These are phyloP conservation scores for Diaporthe ilicicola DNA, from an alignment of 2,329 filamentous ascomycete species.

Conservation along the genomic window DNA sequence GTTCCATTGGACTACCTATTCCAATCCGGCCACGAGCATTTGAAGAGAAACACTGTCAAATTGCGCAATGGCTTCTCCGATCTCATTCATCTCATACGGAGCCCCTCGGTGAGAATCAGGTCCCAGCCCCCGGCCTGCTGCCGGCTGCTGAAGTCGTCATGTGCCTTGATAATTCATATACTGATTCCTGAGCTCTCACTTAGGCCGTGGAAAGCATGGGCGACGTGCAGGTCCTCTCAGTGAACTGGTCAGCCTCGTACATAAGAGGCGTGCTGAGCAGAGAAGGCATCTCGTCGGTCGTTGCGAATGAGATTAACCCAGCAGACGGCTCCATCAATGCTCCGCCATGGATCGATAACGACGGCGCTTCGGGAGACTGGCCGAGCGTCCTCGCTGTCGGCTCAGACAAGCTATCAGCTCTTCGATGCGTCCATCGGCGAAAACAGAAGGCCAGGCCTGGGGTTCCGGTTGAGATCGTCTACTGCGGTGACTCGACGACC, in stretches of 20 bases:
- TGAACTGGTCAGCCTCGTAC: conserved; percentile 47
- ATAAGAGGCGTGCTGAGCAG: conserved; percentile 43
- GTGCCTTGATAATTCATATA: background rate
- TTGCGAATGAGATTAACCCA: conserved; percentile 53
- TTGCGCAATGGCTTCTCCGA: conserved; percentile 52
- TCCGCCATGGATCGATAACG: conserved; percentile 21
- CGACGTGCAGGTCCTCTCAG: conserved; percentile 53
- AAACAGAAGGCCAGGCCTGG: conserved; percentile 37
- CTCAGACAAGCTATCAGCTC: conserved; percentile 54
- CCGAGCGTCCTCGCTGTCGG: conserved; percentile 10
- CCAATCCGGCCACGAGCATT: conserved; percentile 49
- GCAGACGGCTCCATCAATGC: conserved; percentile 25
- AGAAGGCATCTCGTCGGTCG: conserved; percentile 43
- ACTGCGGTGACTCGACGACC: conserved; percentile 66
- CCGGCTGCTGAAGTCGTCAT: background rate
- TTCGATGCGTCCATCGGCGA: conserved; percentile 38
- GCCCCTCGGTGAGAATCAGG: background rate
- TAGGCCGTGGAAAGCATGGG: background rate
- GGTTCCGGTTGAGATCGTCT: conserved; percentile 44
- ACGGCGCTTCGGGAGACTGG: conserved; percentile 40
- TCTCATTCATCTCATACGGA: conserved; percentile 34
- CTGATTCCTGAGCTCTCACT: background rate
- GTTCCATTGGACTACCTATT: conserved; percentile 45
- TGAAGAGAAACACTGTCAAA: conserved; percentile 43
- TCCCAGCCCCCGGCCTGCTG: background rate